Conservation (phyloP, 371 early-diverging fungal species). For the Nematocida ironsii region DNA sequence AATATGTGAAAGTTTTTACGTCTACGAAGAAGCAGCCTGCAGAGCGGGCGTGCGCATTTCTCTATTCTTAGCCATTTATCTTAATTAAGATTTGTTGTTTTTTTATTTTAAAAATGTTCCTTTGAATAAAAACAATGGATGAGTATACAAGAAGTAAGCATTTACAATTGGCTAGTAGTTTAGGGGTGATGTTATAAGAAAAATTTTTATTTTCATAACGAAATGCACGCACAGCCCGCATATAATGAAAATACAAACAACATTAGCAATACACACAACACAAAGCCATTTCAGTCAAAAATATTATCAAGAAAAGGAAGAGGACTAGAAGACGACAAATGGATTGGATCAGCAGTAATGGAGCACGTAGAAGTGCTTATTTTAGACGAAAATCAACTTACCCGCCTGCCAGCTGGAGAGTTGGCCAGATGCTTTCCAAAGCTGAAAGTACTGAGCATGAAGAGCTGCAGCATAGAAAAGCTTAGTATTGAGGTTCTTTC, state of each 20-base stretch:
- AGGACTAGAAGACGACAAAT: conserved; percentile 32
- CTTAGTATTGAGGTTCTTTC: conserved; percentile 24
- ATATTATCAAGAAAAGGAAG: conserved; percentile 43
- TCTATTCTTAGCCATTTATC: not conserved
- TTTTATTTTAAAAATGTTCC: not conserved
- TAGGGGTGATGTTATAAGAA: conserved; percentile 44
- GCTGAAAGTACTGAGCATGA: conserved; percentile 43
- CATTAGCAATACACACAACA: not conserved
- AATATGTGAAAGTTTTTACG: not conserved
- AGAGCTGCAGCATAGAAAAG: conserved; percentile 6
- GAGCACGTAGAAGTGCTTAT: conserved; percentile 43
- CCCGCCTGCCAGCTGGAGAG: conserved; percentile 6
- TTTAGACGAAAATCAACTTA: conserved; percentile 56
- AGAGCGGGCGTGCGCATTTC: no score
- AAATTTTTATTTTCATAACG: conserved; percentile 59
- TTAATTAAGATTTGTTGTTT: conserved; percentile 17
- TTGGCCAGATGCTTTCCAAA: conserved; percentile 36
- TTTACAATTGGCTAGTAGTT: not conserved
- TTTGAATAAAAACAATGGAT: not conserved
- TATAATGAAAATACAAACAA: conserved; percentile 52
- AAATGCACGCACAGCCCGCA: conserved; percentile 54
- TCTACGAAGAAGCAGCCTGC: not conserved
- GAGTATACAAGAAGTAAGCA: not conserved
- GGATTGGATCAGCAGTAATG: conserved; percentile 1
- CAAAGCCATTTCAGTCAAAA: conserved; percentile 24